These are phyloP conservation scores for Bipolaris gigantea DNA, from an alignment of 2,329 filamentous ascomycete species.

Conservation along the genomic window DNA sequence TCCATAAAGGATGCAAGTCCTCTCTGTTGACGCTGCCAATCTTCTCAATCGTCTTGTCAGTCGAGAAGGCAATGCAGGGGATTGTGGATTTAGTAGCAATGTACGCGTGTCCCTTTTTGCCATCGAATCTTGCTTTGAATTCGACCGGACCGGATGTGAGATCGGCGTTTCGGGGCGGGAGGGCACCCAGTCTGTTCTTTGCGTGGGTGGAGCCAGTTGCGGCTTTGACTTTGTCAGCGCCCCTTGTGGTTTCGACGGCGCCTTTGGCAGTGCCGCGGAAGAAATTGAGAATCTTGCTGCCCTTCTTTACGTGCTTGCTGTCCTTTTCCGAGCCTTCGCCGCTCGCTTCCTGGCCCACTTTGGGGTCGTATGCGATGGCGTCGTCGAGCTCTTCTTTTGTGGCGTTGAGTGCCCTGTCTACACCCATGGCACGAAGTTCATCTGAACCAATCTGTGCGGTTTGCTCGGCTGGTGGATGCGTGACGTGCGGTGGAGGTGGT, in stretches of 20 bases:
- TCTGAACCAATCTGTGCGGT: conserved; percentile 54
- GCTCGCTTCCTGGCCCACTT: conserved; percentile 52
- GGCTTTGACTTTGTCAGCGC: conserved; percentile 71
- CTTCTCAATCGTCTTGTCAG: conserved; percentile 53
- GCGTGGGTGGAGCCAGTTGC: conserved; percentile 63
- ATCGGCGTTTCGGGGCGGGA: conserved; percentile 54
- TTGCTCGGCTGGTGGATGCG: conserved; percentile 51
- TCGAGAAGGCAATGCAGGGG: conserved; percentile 68
- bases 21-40: conserved; percentile 53
- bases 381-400: conserved; percentile 66
- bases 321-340: conserved; percentile 57
- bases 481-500: conserved; percentile 59
- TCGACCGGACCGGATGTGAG: conserved; percentile 67
- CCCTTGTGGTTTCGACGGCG: conserved; percentile 70
- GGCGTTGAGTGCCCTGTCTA: conserved; percentile 62
- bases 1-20: conserved; percentile 65
- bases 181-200: conserved; percentile 70
- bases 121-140: conserved; percentile 72
- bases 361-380: conserved; percentile 57
- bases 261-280: conserved; percentile 72
- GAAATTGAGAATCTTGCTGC: conserved; percentile 60
- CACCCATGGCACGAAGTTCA: conserved; percentile 56
- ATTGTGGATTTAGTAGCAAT: conserved; percentile 68
- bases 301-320: conserved; percentile 52
- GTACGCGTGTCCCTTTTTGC: conserved; percentile 72